These are phyloP conservation scores for Begonia peltatifolia DNA, from an alignment of 306 rosid species.

Conservation along the genomic window DNA sequence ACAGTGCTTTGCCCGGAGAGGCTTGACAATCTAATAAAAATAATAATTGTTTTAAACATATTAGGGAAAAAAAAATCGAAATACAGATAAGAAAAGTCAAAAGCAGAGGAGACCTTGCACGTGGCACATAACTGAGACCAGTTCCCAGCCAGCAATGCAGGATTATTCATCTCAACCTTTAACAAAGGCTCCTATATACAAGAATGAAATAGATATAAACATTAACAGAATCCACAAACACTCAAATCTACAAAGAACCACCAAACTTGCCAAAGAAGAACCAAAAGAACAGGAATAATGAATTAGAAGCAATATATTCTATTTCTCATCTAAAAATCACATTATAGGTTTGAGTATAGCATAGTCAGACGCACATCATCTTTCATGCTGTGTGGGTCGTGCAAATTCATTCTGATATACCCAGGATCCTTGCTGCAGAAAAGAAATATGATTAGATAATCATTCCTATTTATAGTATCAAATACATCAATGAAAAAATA, in stretches of 20 bases:
- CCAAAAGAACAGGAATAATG: too few species aligned
- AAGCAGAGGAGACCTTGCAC: conserved; percentile 58
- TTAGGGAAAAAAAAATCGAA: conserved; percentile 2
- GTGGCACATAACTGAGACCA: conserved; percentile 78
- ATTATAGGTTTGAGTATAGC: not conserved
- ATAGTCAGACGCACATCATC: conserved; percentile 56
- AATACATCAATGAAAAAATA: too few species aligned
- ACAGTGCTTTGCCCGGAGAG: conserved; percentile 98
- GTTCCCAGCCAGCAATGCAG: conserved; percentile 91
- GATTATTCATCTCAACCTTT: conserved; percentile 79
- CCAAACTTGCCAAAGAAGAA: too few species aligned
- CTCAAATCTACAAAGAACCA: too few species aligned
- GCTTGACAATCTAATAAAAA: conserved; percentile 77
- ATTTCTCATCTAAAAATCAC: conserved; percentile 3
- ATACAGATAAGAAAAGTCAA: conserved; percentile 5
- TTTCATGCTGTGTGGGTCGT: conserved; percentile 54
- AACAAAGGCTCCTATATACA: conserved; percentile 64
- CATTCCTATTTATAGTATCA: too few species aligned
- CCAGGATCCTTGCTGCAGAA: conserved; percentile 95
- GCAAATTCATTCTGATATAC: conserved; percentile 52
- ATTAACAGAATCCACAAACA: not conserved
- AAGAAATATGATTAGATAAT: conserved; percentile 1
- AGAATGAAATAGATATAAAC: not conserved
- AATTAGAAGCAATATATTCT: too few species aligned
- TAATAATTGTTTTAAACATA: not conserved